A percentile compares a stretch with the other conserved stretches of the same genome.
phyloP scores from a whole-genome alignment of 1,139 yeast genomes.

The Suhomyces panamericanus region DNA sequence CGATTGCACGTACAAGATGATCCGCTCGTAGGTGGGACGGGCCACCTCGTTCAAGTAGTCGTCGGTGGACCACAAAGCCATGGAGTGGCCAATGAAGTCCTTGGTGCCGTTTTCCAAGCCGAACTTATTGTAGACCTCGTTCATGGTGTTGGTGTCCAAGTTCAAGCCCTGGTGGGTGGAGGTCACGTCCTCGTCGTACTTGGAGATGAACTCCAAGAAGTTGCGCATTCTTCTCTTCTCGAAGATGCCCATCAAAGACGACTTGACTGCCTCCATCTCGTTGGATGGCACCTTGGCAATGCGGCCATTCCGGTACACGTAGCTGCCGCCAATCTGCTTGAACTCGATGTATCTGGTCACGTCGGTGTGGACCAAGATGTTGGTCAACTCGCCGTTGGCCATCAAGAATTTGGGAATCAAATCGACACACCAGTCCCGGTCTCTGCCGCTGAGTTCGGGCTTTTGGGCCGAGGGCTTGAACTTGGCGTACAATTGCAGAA shows the following conservation, averaged over 20 bases:
- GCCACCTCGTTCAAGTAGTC: conserved; percentile 88
- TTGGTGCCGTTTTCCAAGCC: conserved; percentile 92
- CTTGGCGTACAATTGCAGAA: conserved; percentile 63
- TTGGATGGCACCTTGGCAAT: conserved; percentile 95
- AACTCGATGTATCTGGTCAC: conserved; percentile 95
- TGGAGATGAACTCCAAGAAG: conserved; percentile 84
- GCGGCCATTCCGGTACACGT: conserved; percentile 86
- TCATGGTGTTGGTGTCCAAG: conserved; percentile 87
- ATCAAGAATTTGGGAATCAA: conserved; percentile 94
- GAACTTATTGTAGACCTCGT: conserved; percentile 83
- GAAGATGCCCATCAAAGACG: conserved; percentile 92
- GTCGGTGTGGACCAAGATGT: conserved; percentile 90
- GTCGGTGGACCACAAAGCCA: conserved; percentile 96
- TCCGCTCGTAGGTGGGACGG: conserved; percentile 86
- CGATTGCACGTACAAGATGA: conserved; percentile 80
- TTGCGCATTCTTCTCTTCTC: conserved; percentile 95
- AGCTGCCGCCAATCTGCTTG: conserved; percentile 92
- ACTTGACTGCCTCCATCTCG: conserved; percentile 85
- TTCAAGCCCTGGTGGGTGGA: conserved; percentile 86
- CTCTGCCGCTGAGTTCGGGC: conserved; percentile 81
- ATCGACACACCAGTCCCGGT: conserved; percentile 97
- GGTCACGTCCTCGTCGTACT: conserved; percentile 73
- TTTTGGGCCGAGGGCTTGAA: conserved; percentile 69
- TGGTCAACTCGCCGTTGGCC: conserved; percentile 98
- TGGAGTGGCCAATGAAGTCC: conserved; percentile 97